Percentiles rank a stretch among this genome's conserved stretches.
Conservation (phyloP, 352 stramenopile genomes). For the Phytopythium vexans region DNA sequence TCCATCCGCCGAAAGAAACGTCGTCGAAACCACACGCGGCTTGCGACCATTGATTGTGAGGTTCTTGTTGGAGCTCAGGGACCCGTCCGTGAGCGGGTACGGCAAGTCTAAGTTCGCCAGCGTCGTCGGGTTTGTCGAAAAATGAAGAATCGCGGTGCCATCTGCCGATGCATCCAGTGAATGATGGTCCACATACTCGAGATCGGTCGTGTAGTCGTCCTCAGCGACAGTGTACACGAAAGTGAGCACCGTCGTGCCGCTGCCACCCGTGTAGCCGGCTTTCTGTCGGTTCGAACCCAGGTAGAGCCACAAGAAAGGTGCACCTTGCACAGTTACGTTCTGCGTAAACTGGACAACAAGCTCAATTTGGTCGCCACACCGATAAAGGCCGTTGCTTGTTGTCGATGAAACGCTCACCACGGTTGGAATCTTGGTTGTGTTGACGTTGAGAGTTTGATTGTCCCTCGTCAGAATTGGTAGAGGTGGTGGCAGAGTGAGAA, state of each 20-base stretch:
- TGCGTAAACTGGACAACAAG: constrained; percentile 66
- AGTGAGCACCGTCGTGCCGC: constrained; percentile 38
- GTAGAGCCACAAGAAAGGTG: constrained; percentile 68
- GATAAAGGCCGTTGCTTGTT: constrained; percentile 47
- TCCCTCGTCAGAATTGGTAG: constrained; percentile 29
- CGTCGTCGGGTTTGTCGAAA: constrained; percentile 68
- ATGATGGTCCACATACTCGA: constrained; percentile 83
- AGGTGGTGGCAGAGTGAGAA: constrained; percentile 54
- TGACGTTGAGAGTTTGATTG: constrained; percentile 50
- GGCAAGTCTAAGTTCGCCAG: constrained; percentile 62
- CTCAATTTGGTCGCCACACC: constrained; percentile 58
- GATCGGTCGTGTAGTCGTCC: constrained; percentile 65
- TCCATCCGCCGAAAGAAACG: constrained; percentile 61
- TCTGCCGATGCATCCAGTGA: constrained; percentile 63
- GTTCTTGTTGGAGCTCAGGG: constrained; percentile 67
- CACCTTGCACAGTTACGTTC: constrained; percentile 60
- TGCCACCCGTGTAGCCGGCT: constrained; percentile 56
- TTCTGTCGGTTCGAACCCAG: constrained; percentile 42
- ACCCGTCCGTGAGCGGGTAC: constrained; percentile 60
- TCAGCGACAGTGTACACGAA: constrained; percentile 74
- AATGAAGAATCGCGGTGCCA: constrained; percentile 48
- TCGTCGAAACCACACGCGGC: constrained; percentile 41
- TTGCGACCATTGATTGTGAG: constrained; percentile 67
- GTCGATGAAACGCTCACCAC: constrained; percentile 55
- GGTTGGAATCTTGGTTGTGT: constrained; percentile 49